Evolutionary conservation across 1,284 basidiomycete genomes (phyloP).

Genomic region (Salmacisia buchloeana): DNA sequence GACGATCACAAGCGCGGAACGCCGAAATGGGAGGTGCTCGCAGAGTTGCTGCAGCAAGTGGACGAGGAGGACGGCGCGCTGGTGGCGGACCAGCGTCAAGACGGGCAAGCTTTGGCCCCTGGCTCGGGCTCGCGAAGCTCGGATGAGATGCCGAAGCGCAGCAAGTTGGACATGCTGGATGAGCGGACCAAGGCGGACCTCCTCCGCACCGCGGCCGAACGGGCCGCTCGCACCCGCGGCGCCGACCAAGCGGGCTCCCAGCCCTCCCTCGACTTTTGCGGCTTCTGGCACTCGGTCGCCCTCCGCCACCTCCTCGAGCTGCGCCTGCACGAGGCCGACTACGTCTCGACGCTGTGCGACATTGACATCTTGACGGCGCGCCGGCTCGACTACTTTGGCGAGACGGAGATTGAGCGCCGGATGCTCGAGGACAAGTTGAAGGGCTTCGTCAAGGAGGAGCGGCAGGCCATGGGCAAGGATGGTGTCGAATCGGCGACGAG

Average conservation of each 20-base stretch:
- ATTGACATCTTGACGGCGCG: constrained; percentile 3
- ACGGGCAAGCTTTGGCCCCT: too few species aligned
- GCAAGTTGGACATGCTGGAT: neutral
- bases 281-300: constrained; percentile 32
- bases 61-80: neutral
- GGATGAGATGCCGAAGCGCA: too few species aligned
- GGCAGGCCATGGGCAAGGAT: neutral
- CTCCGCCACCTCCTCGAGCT: constrained; percentile 34
- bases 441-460: neutral
- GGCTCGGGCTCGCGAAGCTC: too few species aligned
- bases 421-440: neutral
- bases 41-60: neutral
- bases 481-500: neutral
- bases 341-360: constrained; percentile 3
- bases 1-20: neutral
- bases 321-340: constrained; percentile 21
- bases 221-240: neutral
- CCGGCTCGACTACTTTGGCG: constrained; percentile 4
- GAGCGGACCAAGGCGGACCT: neutral
- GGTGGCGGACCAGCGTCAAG: neutral
- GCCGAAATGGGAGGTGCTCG: constrained; percentile 5
- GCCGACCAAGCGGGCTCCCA: neutral
- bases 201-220: neutral
- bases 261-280: constrained; percentile 13
- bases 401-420: neutral